A percentile compares a stretch with the other conserved stretches of the same genome.
phyloP scores from a whole-genome alignment of 164 flowering plant species.

The Protea cynaroides region DNA sequence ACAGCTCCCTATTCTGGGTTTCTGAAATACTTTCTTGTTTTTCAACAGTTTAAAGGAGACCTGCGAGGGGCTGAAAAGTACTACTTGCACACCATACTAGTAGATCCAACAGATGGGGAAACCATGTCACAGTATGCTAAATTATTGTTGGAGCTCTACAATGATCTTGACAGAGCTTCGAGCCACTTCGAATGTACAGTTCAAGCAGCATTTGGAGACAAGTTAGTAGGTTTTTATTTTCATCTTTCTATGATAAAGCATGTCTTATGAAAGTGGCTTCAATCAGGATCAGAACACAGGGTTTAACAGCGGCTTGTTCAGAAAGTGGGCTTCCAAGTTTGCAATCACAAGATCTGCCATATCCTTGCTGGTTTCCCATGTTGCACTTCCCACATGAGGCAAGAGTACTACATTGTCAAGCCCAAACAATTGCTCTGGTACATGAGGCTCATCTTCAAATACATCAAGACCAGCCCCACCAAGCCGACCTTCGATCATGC shows the following conservation, averaged over 20 bases:
- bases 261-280: no score
- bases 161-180: slow-evolving; percentile 47
- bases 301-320: slow-evolving; percentile 35
- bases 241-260: no score
- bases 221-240: slow-evolving; percentile 13
- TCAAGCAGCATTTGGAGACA: slow-evolving; percentile 50
- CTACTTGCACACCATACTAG: slow-evolving; percentile 47
- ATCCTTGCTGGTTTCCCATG: slow-evolving; percentile 34
- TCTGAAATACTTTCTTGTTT: not conserved
- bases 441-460: slow-evolving; percentile 46
- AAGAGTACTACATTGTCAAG: slow-evolving; percentile 45
- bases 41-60: slow-evolving; percentile 50
- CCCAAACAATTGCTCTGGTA: slow-evolving; percentile 35
- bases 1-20: no score
- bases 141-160: slow-evolving; percentile 68
- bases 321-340: slow-evolving; percentile 43
- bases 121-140: slow-evolving; percentile 55
- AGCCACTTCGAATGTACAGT: slow-evolving; percentile 57
- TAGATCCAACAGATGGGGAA: slow-evolving; percentile 71
- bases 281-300: slow-evolving; percentile 27
- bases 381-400: slow-evolving; percentile 47
- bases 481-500: slow-evolving; percentile 54
- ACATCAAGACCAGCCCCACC: slow-evolving; percentile 69
- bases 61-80: slow-evolving; percentile 53
- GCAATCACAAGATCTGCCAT: slow-evolving; percentile 46